Percentiles rank a stretch among this genome's conserved stretches.
Conservation (phyloP, 805 yeast genomes). For the Ogataea populi-albae region DNA sequence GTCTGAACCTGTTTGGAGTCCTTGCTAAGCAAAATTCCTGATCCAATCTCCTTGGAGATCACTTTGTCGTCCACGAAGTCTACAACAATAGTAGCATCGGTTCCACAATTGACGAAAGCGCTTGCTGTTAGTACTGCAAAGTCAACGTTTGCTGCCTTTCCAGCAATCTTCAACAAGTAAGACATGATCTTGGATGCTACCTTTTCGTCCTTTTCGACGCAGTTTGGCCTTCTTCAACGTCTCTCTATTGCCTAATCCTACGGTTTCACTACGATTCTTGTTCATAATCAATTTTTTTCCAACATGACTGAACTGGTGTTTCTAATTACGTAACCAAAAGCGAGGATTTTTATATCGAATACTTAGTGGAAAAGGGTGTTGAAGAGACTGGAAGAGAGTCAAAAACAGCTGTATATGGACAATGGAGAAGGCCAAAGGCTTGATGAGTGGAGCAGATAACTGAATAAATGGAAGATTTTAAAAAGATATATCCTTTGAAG, state of each 20-base stretch:
- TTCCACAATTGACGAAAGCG: conserved; percentile 58
- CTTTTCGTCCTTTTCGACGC: too few relatives aligned
- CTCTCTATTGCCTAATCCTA: too few relatives aligned
- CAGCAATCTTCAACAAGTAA: conserved; percentile 64
- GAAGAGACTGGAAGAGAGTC: too few relatives aligned
- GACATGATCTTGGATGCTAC: too few relatives aligned
- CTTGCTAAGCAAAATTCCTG: conserved; percentile 41
- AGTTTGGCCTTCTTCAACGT: too few relatives aligned
- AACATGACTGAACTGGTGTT: too few relatives aligned
- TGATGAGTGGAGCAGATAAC: not conserved
- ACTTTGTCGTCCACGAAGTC: conserved; percentile 73
- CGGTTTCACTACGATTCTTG: too few relatives aligned
- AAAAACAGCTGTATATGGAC: not conserved
- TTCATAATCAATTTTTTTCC: too few relatives aligned
- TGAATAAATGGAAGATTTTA: conserved; percentile 10
- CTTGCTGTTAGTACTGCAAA: conserved; percentile 79
- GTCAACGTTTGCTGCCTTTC: conserved; percentile 81
- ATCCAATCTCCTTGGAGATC: conserved; percentile 40
- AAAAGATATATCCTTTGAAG: conserved; percentile 35
- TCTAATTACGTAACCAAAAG: not conserved
- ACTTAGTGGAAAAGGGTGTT: not conserved
- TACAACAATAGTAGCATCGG: conserved; percentile 52
- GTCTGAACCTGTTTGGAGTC: conserved; percentile 44
- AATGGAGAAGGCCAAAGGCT: not conserved
- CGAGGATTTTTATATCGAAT: not conserved